Evolutionary conservation across 148 eudicot genomes (phyloP).

Genomic region (Oxyria digyna): DNA sequence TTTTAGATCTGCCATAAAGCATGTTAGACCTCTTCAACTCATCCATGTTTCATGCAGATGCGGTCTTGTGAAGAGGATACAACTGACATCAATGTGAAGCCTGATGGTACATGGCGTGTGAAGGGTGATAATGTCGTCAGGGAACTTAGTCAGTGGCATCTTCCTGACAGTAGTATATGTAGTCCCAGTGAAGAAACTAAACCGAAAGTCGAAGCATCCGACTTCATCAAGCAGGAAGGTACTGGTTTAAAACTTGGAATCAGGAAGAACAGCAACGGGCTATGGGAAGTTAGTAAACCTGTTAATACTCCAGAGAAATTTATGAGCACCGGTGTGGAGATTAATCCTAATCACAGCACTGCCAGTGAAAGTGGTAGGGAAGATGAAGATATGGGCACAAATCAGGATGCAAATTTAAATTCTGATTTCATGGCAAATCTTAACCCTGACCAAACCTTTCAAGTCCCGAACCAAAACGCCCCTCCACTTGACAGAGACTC

Average conservation of each 20-base stretch:
- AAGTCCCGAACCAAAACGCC: constrained; percentile 17
- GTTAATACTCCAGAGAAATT: constrained; percentile 20
- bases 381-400: constrained; percentile 45
- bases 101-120: constrained; percentile 99
- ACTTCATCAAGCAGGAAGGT: constrained; percentile 39
- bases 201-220: constrained; percentile 33
- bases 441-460: constrained; percentile 29
- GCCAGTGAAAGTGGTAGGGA: constrained; percentile 52
- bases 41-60: constrained; percentile 30
- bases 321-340: constrained; percentile 23
- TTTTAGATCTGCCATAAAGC: not conserved
- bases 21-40: not conserved
- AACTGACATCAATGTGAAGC: constrained; percentile 83
- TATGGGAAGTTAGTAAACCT: constrained; percentile 63
- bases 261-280: constrained; percentile 46
- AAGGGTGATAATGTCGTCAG: constrained; percentile 44
- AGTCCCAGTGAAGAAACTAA: constrained; percentile 23
- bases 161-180: constrained; percentile 50
- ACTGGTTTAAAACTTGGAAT: constrained; percentile 49
- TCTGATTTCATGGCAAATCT: constrained; percentile 33
- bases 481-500: constrained; percentile 29
- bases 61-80: constrained; percentile 68
- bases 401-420: constrained; percentile 37
- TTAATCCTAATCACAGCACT: constrained; percentile 52
- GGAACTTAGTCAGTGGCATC: constrained; percentile 53